A percentile compares a stretch with the other conserved stretches of the same genome.
Evolutionary conservation across 176 grass and related monocot genomes (phyloP).

Genomic region (Oryza meyeriana): DNA sequence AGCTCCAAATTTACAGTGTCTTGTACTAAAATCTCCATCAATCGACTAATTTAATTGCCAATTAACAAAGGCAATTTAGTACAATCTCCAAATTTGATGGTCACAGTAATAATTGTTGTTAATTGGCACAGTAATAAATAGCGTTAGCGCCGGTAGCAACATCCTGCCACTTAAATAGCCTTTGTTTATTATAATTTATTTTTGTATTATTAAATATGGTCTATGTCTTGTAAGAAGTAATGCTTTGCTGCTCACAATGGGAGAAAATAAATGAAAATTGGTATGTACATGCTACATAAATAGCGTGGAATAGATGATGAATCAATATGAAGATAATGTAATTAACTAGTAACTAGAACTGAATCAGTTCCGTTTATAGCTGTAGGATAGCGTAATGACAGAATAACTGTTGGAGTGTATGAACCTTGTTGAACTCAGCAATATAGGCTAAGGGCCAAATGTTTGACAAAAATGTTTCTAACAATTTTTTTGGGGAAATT

Average conservation of each 20-base stretch:
- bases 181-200: neutral
- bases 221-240: neutral
- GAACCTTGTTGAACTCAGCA: neutral
- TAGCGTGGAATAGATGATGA: neutral
- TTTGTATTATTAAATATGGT: neutral
- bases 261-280: neutral
- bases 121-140: too few species aligned
- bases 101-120: too few species aligned
- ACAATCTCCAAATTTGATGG: too few species aligned
- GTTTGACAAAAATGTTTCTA: neutral
- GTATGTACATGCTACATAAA: neutral
- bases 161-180: too few species aligned
- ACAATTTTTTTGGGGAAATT: neutral
- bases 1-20: too few species aligned
- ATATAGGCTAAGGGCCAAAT: neutral
- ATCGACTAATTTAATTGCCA: too few species aligned
- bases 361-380: neutral
- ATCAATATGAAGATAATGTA: neutral
- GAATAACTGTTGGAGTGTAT: neutral
- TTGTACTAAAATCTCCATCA: too few species aligned
- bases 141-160: too few species aligned
- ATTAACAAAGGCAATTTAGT: too few species aligned
- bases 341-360: neutral
- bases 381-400: neutral
- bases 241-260: neutral